A percentile compares a stretch with the other conserved stretches of the same genome.
Conservation (phyloP, 169 alveolate species). For the Eimeria praecox region DNA sequence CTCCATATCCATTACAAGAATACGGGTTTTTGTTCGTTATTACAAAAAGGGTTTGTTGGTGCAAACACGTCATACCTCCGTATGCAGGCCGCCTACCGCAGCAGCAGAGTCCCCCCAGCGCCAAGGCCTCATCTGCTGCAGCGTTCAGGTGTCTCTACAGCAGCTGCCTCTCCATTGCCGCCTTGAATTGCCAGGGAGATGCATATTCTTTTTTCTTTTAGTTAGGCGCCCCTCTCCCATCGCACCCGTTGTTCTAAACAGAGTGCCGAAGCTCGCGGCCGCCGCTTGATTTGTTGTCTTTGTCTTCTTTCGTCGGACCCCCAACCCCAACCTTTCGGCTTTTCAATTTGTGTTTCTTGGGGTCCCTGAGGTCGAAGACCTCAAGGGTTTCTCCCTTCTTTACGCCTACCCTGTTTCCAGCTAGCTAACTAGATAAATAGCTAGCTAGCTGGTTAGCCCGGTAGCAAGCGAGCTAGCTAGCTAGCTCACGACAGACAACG, state of each 20-base stretch:
- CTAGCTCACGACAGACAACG: neutral
- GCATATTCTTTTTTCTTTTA: neutral
- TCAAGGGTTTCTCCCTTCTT: neutral
- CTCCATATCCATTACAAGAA: neutral
- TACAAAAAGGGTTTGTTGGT: neutral
- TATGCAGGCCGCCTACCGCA: neutral
- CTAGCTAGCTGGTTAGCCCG: no score
- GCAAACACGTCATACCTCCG: neutral
- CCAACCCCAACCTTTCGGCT: neutral
- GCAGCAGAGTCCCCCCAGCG: neutral
- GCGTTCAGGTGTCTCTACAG: slow-evolving; percentile 8
- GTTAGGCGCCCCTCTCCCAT: neutral
- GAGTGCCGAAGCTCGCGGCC: neutral
- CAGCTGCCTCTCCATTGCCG: slow-evolving; percentile 1
- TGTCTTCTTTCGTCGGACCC: neutral
- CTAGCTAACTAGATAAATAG: slow-evolving; percentile 21
- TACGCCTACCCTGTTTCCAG: neutral
- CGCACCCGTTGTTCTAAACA: slow-evolving; percentile 14
- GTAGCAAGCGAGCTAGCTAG: neutral
- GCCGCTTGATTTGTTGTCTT: neutral
- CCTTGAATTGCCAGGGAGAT: slow-evolving; percentile 3
- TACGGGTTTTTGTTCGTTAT: neutral
- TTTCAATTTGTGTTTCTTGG: neutral
- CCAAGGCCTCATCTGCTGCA: neutral
- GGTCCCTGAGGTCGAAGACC: neutral